Conservation (phyloP, 768 basidiomycete species). For the Agaricus blazei region DNA sequence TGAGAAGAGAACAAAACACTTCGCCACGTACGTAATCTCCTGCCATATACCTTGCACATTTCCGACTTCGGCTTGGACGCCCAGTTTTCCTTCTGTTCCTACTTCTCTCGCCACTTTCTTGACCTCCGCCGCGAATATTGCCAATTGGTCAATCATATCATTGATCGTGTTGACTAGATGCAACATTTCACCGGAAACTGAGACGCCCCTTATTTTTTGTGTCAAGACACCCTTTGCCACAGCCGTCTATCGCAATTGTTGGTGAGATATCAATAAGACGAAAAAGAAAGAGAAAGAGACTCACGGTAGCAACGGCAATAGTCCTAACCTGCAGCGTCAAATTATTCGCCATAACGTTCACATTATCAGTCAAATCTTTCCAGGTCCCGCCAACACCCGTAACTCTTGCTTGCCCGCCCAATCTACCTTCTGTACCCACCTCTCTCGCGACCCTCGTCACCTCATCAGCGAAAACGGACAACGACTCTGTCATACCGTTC, state of each 20-base stretch:
- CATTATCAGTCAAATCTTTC: conserved; percentile 95
- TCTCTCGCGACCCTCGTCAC: conserved; percentile 84
- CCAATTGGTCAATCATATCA: conserved; percentile 63
- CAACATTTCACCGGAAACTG: conserved; percentile 95
- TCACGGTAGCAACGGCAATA: conserved; percentile 86
- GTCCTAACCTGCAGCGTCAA: conserved; percentile 91
- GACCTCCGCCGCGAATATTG: conserved; percentile 56
- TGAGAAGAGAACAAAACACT: background rate
- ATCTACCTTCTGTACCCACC: conserved; percentile 93
- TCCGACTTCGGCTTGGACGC: conserved; percentile 95
- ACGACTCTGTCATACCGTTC: conserved; percentile 89
- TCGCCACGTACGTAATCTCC: conserved; percentile 81
- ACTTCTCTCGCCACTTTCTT: conserved; percentile 97
- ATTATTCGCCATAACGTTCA: conserved; percentile 94
- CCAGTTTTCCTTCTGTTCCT: conserved; percentile 97
- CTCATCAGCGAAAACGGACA: conserved; percentile 84
- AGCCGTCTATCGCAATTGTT: conserved; percentile 45
- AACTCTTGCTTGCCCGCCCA: conserved; percentile 93
- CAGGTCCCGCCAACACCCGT: conserved; percentile 95
- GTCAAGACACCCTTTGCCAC: conserved; percentile 93
- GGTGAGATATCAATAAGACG: conserved; percentile 1
- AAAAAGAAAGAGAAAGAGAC: conserved; percentile 18
- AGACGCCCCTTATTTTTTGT: conserved; percentile 88
- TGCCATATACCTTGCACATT: conserved; percentile 98
- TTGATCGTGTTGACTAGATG: conserved; percentile 97